A percentile compares a stretch with the other conserved stretches of the same genome.
phyloP scores from a whole-genome alignment of 1,284 basidiomycete genomes.

The Bondarzewia mesenterica region DNA sequence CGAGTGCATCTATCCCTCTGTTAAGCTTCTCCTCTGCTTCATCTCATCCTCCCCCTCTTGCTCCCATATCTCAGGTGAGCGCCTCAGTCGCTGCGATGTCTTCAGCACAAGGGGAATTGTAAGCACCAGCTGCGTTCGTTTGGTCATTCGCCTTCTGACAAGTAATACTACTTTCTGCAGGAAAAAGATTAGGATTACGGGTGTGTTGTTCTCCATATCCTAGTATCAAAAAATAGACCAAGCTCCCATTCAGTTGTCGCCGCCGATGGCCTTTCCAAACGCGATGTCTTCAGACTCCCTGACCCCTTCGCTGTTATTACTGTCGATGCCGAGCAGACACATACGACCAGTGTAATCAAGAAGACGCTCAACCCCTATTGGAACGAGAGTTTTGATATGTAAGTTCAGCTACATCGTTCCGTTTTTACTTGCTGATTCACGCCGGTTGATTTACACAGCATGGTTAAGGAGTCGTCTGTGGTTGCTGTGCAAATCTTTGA shows the following conservation, averaged over 20 bases:
- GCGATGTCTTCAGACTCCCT: conserved; percentile 87
- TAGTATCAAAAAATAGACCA: not conserved
- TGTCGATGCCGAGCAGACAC: conserved; percentile 93
- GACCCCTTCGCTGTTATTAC: conserved; percentile 96
- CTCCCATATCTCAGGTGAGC: conserved; percentile 9
- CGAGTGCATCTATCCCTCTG: too few relatives aligned
- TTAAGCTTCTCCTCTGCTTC: conserved; percentile 8
- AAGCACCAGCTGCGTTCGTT: not conserved
- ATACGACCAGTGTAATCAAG: conserved; percentile 82
- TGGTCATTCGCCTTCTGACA: not conserved
- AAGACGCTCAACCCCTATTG: conserved; percentile 85
- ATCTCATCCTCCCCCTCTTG: not conserved
- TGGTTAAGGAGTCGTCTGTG: conserved; percentile 83
- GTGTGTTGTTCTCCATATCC: conserved; percentile 14
- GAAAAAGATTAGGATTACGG: conserved; percentile 32
- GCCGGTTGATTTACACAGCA: conserved; percentile 34
- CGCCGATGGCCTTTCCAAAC: conserved; percentile 82
- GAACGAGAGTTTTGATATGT: conserved; percentile 95
- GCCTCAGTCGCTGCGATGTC: conserved; percentile 9
- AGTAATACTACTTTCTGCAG: conserved; percentile 12
- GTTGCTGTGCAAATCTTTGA: conserved; percentile 98
- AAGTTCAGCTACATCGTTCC: conserved; percentile 18
- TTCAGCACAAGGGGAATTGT: conserved; percentile 13
- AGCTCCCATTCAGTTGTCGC: conserved; percentile 60
- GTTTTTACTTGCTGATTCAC: conserved; percentile 6